phyloP scores from a whole-genome alignment of 1,284 basidiomycete genomes.

The Cryptococcus amylolentus region DNA sequence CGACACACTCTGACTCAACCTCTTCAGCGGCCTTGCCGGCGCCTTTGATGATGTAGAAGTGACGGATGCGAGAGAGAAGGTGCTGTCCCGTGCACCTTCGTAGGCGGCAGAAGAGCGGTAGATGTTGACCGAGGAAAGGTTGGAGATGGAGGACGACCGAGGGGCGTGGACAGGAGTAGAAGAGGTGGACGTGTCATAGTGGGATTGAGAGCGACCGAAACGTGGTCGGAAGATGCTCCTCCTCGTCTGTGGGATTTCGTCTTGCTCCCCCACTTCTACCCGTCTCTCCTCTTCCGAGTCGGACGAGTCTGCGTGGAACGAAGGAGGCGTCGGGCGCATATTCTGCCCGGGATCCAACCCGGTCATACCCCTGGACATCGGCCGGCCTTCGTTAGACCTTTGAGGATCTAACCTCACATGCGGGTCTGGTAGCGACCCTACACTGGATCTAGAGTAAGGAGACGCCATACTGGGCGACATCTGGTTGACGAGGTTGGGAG shows the following conservation, averaged over 20 bases:
- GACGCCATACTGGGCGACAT: no score
- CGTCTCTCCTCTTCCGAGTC: not conserved
- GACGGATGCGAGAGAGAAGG: not conserved
- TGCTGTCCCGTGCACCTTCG: not conserved
- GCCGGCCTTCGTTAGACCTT: no score
- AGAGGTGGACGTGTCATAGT: not conserved
- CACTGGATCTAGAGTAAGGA: no score
- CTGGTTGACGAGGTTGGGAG: no score
- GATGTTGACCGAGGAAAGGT: not conserved
- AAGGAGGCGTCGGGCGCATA: not conserved
- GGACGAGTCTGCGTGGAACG: not conserved
- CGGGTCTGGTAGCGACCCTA: no score
- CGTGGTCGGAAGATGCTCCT: not conserved
- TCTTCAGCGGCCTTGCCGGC: slow-evolving; percentile 10
- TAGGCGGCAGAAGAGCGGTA: not conserved
- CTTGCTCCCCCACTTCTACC: not conserved
- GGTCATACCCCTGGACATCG: not conserved
- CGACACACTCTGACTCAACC: slow-evolving; percentile 5
- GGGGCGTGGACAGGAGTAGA: not conserved
- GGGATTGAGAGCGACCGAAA: not conserved
- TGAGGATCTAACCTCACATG: no score
- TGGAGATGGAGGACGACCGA: not conserved
- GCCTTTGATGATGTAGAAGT: not conserved
- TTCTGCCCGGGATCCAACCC: not conserved
- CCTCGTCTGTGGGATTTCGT: not conserved